These are phyloP conservation scores for Stephania japonica DNA, from an alignment of 164 flowering plant genomes.

Conservation along the genomic window DNA sequence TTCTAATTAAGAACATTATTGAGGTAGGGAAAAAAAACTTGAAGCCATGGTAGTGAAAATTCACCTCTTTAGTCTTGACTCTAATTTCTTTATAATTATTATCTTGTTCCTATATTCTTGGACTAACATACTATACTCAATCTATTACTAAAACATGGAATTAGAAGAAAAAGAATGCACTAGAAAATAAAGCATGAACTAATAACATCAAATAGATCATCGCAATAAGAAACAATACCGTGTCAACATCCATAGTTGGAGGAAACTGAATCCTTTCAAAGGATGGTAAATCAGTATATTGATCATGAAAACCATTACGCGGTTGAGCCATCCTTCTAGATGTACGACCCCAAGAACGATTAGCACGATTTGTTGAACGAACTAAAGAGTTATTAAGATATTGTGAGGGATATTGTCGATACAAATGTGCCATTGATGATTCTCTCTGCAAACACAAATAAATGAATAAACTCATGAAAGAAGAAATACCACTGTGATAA, in stretches of 20 bases:
- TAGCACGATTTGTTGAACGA: slow-evolving; percentile 38
- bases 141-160: not conserved
- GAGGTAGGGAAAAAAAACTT: not conserved
- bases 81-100: not conserved
- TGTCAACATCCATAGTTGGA: slow-evolving; percentile 45
- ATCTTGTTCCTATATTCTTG: not conserved
- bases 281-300: slow-evolving; percentile 28
- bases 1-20: not conserved
- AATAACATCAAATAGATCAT: not conserved
- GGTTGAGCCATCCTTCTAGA: slow-evolving; percentile 42
- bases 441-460: slow-evolving; percentile 28
- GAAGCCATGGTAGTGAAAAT: too few relatives aligned
- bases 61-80: not conserved
- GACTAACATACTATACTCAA: not conserved
- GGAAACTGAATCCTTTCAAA: slow-evolving; percentile 42
- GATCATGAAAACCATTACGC: slow-evolving; percentile 34
- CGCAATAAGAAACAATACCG: slow-evolving; percentile 12
- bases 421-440: slow-evolving; percentile 24
- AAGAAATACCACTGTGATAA: not conserved
- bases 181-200: not conserved
- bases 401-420: slow-evolving; percentile 29
- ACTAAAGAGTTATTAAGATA: slow-evolving; percentile 30
- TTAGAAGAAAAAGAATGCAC: not conserved
- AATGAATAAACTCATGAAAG: not conserved
- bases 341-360: slow-evolving; percentile 31